These are phyloP conservation scores for Saturnispora silvae DNA, from an alignment of 805 yeast species.

Conservation along the genomic window DNA sequence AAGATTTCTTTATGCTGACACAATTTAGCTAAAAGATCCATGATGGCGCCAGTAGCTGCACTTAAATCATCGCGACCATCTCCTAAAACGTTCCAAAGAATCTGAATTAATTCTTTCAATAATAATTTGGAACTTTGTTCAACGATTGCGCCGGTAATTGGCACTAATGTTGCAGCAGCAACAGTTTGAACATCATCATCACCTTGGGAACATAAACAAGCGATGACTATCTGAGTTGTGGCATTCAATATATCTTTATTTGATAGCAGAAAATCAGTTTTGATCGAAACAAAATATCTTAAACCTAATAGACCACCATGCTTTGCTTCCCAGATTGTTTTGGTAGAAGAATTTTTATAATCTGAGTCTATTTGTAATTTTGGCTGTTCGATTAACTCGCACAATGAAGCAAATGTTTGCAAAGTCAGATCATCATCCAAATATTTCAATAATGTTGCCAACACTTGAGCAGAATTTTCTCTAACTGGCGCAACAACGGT, in stretches of 20 bases:
- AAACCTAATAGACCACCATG: conserved; percentile 97
- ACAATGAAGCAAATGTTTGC: conserved; percentile 54
- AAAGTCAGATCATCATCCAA: conserved; percentile 48
- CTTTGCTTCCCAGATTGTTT: conserved; percentile 82
- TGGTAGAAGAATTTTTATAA: conserved; percentile 28
- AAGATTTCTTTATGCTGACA: conserved; percentile 76
- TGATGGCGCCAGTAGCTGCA: conserved; percentile 90
- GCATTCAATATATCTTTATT: conserved; percentile 51
- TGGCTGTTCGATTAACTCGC: conserved; percentile 57
- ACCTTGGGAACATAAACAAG: conserved; percentile 88
- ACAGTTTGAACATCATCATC: conserved; percentile 98
- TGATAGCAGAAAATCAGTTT: conserved; percentile 63
- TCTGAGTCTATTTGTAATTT: not conserved
- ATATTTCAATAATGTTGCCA: conserved; percentile 82
- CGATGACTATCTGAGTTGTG: conserved; percentile 75
- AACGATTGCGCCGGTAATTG: conserved; percentile 45
- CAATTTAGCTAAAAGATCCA: conserved; percentile 83
- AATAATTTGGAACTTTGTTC: conserved; percentile 30
- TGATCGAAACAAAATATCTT: conserved; percentile 81
- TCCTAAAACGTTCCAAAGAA: conserved; percentile 85
- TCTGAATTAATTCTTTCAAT: conserved; percentile 41
- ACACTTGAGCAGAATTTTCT: conserved; percentile 90
- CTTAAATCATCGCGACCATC: conserved; percentile 85
- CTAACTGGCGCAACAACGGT: conserved; percentile 98
- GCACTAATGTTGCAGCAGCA: conserved; percentile 85